Base-by-base conservation (phyloP, 2,329 filamentous ascomycete species). In the Alternaria burnsii region DNA sequence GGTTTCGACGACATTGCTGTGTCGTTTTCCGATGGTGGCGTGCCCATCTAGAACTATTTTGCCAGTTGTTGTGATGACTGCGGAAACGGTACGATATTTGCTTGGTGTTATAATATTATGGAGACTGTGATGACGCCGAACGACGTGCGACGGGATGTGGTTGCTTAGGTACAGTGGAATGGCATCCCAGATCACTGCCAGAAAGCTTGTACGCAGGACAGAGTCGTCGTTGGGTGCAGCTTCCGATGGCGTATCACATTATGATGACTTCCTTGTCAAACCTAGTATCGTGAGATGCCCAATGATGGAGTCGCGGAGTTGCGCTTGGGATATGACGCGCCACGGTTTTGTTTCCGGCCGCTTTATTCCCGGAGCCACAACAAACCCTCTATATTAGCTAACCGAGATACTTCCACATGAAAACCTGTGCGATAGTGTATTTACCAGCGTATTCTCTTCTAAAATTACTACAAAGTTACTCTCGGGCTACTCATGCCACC, bases 371-470 rank as follows among this genome's bases (percentile, higher is more conserved):
- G 14, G 11, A 36, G 6, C 5, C 32, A 16, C 32, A 36, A 36
- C 12, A 10, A 32, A 32, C 30, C 43, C 74, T 30, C 3, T 65
- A 36, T 16, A 36, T 36, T 9, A 38, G 28, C 28, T 4, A 12
- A 12, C 28, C 28, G 11, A 30, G 28, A 30, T 11, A 30, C 10
- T 11, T 30, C 10, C 28, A 1, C 10, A 30, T 11, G 9, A 0
- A 1, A 30, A 30, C 28, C 28, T 12, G 28, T 12, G 11, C 28
- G 2, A 30, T 0, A 1, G 11, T 30, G 28, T 5, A 8, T 30
- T 30, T 11, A 5, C 11, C 10, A 30, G 10, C 28, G 0, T 30
- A 5, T 1, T 30, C 28, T 11, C 28, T 30, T 30, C 28, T 11
- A 3, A 1, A 30, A 30, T 11, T 30, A 12, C 28, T 11, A 30